Percentiles rank a stretch among this genome's conserved stretches.
These are phyloP conservation scores for Suillus alpinus DNA, from an alignment of 768 basidiomycete genomes.

Conservation along the genomic window DNA sequence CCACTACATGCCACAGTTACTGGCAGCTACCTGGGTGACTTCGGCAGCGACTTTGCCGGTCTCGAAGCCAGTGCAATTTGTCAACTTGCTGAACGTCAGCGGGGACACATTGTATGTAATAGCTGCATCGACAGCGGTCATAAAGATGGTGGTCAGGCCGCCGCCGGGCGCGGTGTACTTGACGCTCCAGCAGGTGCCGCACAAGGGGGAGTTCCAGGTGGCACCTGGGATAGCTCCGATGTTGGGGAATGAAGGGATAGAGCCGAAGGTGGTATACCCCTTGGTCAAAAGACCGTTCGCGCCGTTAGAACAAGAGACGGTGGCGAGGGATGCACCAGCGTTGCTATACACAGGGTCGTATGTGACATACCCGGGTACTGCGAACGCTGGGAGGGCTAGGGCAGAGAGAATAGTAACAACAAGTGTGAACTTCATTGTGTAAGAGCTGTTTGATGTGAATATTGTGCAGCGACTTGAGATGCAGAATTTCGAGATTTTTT, in stretches of 20 bases:
- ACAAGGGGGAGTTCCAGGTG: slow-evolving; percentile 7
- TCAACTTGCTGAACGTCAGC: not conserved
- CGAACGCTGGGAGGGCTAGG: not conserved
- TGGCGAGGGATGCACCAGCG: not conserved
- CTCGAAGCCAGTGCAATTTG: not conserved
- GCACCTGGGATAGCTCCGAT: slow-evolving; percentile 8
- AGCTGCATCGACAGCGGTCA: slow-evolving; percentile 7
- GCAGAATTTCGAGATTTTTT: not conserved
- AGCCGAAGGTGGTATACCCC: slow-evolving; percentile 14
- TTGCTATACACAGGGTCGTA: slow-evolving; percentile 7
- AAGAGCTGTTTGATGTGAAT: too few species aligned
- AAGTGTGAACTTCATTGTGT: not conserved
- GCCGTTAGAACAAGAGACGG: slow-evolving; percentile 20
- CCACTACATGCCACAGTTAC: slow-evolving; percentile 5
- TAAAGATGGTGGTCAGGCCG: not conserved
- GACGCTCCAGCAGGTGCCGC: slow-evolving; percentile 8
- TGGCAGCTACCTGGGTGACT: slow-evolving; percentile 1
- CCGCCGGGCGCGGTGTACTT: slow-evolving; percentile 1
- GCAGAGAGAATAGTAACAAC: not conserved
- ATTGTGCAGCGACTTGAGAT: not conserved
- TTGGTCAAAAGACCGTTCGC: slow-evolving; percentile 15
- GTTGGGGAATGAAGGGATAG: slow-evolving; percentile 12
- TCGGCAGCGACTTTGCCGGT: not conserved
- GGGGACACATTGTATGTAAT: slow-evolving; percentile 2
- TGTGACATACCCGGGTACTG: not conserved